Evolutionary conservation across 202 grass and related monocot genomes (phyloP).

Genomic region (Setaria viridis): DNA sequence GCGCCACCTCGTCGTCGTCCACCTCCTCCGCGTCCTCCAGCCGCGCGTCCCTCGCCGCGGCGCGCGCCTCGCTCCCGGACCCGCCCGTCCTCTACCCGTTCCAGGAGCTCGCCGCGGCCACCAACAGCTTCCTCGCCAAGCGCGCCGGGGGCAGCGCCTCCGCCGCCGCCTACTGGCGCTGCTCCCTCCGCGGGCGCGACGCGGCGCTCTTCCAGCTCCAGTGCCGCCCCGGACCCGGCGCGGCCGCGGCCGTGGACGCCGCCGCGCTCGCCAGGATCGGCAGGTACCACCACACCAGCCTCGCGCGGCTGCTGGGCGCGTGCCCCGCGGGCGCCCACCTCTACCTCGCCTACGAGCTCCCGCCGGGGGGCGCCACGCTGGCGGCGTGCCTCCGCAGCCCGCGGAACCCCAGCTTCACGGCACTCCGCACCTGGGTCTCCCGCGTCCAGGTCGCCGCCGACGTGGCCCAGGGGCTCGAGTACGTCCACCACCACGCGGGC

Average conservation of each 20-base stretch:
- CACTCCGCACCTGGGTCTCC: constrained; percentile 65
- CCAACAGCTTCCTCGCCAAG: constrained; percentile 73
- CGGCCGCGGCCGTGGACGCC: constrained; percentile 10
- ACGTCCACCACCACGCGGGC: constrained; percentile 70
- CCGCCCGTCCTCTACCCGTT: constrained; percentile 62
- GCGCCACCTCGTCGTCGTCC: constrained; percentile 43
- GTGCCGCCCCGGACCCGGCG: background rate
- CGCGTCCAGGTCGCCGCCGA: constrained; percentile 67
- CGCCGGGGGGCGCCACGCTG: constrained; percentile 49
- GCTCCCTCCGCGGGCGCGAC: constrained; percentile 57
- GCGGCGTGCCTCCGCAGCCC: constrained; percentile 59
- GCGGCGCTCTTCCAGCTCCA: constrained; percentile 63
- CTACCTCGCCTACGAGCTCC: constrained; percentile 77
- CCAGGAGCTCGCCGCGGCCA: constrained; percentile 60
- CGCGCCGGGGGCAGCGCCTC: constrained; percentile 8
- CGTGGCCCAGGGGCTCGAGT: constrained; percentile 71
- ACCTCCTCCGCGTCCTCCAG: constrained; percentile 27
- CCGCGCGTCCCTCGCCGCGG: constrained; percentile 52
- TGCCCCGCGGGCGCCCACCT: constrained; percentile 62
- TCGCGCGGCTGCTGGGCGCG: constrained; percentile 68
- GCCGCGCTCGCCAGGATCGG: constrained; percentile 53
- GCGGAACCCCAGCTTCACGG: constrained; percentile 61
- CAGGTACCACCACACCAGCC: constrained; percentile 64
- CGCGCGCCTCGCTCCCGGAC: constrained; percentile 55
- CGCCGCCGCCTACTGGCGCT: constrained; percentile 57